Conservation (phyloP, 192 early-diverging fungal genomes). For the Gaertneriomyces semiglobifer region DNA sequence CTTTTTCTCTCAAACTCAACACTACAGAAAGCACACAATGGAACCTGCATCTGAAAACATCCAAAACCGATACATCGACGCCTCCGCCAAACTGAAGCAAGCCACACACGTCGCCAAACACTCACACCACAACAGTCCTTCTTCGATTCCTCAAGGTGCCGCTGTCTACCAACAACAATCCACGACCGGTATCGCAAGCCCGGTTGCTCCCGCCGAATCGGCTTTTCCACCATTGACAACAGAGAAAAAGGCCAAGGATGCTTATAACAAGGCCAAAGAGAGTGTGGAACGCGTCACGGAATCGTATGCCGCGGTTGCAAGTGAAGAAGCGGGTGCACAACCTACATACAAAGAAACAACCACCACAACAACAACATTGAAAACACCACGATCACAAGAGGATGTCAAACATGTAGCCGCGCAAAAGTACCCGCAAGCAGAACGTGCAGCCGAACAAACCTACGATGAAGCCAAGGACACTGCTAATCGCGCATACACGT, state of each 20-base stretch:
- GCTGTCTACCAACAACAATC: background rate
- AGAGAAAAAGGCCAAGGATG: background rate
- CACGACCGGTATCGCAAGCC: background rate
- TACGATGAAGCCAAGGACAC: constrained; percentile 4
- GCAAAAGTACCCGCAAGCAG: background rate
- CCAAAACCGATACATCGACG: background rate
- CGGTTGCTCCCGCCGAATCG: background rate
- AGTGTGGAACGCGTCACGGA: background rate
- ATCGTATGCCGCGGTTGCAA: background rate
- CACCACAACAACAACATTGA: background rate
- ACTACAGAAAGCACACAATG: constrained; percentile 1
- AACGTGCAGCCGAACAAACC: background rate
- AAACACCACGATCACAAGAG: background rate
- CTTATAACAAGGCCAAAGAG: constrained; percentile 1
- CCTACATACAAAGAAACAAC: background rate
- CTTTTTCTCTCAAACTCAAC: background rate
- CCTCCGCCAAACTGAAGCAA: constrained; percentile 1
- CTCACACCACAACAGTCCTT: background rate
- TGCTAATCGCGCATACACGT: background rate
- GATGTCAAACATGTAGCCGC: background rate
- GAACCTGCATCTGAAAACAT: constrained; percentile 1
- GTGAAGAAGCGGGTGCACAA: background rate
- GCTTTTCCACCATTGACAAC: background rate
- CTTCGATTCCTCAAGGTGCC: background rate
- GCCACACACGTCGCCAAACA: background rate